Evolutionary conservation across 192 early-diverging fungal species (phyloP), one percentile per base, ranked within the genome.

Genomic region (Lobosporangium transversale): DNA sequence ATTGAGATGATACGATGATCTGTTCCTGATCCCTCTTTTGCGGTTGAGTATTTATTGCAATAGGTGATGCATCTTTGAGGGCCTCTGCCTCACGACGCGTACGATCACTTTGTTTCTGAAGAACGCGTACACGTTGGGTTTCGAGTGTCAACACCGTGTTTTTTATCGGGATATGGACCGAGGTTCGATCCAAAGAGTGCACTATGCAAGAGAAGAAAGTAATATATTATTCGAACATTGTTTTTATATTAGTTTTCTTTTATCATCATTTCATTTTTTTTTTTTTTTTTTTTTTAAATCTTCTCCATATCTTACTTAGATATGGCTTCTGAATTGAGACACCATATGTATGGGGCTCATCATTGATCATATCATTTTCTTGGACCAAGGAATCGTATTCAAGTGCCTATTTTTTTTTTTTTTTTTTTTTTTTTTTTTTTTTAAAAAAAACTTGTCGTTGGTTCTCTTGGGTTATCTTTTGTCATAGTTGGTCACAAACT

Each of bases 331-430:
- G 73, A 30, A 76, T 30, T 0, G 73, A 37, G 17, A 26, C 35
- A 27, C 73, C 64, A 40, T 67, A 66, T 0, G 17, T 56, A 10
- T 66, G 51, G 0, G 64, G 36, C 20, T 76, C 73, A 18, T 67
- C 73, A n/a, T 60, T 61, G 44, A 71, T 63, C 59, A 62, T 57
- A 27, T 76, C 59, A 18, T 42, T 66, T 48, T 76, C 64, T 15
- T 76, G 73, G 6, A 49, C 27, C 14, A 50, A 18, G 1, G 30
- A 35, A 14, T 40, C 44, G 40, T 49, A 44, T 23, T 27, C 3
- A 11, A 7, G 24, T 12, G 31, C 14, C 64, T 66, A 51, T 11
- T 37, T 37, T 2, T 52, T 58, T 23, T n/a, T n/a, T n/a, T n/a
- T n/a, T n/a, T n/a, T n/a, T n/a, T 50, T 45, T 14, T 20, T 8